Base-by-base conservation (phyloP, 164 flowering plant species). In the Stephania japonica region DNA sequence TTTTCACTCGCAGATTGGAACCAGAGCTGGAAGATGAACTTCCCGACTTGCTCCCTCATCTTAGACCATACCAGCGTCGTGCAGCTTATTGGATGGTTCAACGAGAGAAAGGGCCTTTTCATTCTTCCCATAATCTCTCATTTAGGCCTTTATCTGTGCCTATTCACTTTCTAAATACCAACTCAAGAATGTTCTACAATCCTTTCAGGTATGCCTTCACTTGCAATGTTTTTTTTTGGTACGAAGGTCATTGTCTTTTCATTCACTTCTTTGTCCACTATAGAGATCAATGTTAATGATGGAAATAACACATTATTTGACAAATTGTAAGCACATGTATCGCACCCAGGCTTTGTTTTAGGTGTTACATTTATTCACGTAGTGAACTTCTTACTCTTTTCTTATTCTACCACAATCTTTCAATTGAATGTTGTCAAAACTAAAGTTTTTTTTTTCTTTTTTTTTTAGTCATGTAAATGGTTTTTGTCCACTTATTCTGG, bases 61-160 rank as follows among this genome's bases (percentile, higher is more conserved):
- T 94, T 56, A 89, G 97, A 76, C 99, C 99, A 62, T 94, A 94
- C 81, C 97, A 94, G 80, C 87, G 93, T 10, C 97, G 99, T 65
- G 99, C 99, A 72, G 95, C 89, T 76, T 85, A 84, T 79, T 94
- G 99, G 99, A 94, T 94, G 99, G 84, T 92, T 72, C 86, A 89
- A 67, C 79, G 91, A 73, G 99, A 94, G 83, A 86, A 81, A 78
- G 85, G 83, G 68, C 66, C 72, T 69, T 73, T 76, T 18, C 75
- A 44, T 62, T 70, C 25, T 70, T 67, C 59, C 67, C 78, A 71
- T 25, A 78, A 61, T 76, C 81, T 63, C 47, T 70, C 83, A 32
- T 44, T 49, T 74, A 85, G 87, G 82, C 99, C 99, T 59, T 77
- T 91, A 7, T 91, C 88, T 72, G 73, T 88, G 70, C 87, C 97